Base-by-base conservation (phyloP, 495 filamentous ascomycete genomes). In the Talaromyces adpressus region DNA sequence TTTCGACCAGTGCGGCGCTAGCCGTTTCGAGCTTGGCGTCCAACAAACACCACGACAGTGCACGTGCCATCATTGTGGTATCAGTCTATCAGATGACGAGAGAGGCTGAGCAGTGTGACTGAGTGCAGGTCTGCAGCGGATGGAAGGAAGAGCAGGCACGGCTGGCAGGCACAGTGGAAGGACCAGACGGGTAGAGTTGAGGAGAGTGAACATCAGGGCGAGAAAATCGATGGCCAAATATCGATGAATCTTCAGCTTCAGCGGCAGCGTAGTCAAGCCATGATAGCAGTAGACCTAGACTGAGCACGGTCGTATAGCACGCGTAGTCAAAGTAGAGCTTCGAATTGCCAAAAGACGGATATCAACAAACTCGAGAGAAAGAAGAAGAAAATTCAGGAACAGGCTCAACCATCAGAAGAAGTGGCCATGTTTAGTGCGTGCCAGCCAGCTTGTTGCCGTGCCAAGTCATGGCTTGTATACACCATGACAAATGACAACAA, bases 351-450 rank as follows among this genome's bases (percentile, higher is more conserved):
- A 62, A 30, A 30, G 29, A 30, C 3, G 4, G 29, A 30, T 30
- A 6, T 30, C 29, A 30, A 30, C 29, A 30, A 30, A 30, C 29
- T 7, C 29, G 29, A 64, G 57, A 36, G 22, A 27, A n/a, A 34
- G 20, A 56, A 47, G 39, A 56, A 47, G 32, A 22, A 54, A 56
- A 49, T 18, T 51, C 41, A 63, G 34, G 61, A 34, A 57, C 23
- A 8, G 23, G 23, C 25, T 27, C 16, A 59, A 29, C 18, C 27
- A 61, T 9, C 14, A 14, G 22, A 25, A 58, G 57, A 36, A 39
- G 45, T 14, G 25, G 47, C 20, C 36, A 62, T 62, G 12, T 7
- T 7, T 34, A 30, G 39, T 36, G 57, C 6, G 51, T 54, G 23
- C 51, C 51, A 49, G 45, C n/a, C 51, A 54, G 51, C 51, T 29